Percentiles rank a stretch among this genome's conserved stretches.
phyloP scores from a whole-genome alignment of 2,329 filamentous ascomycete species.

The Alternaria gaisen region DNA sequence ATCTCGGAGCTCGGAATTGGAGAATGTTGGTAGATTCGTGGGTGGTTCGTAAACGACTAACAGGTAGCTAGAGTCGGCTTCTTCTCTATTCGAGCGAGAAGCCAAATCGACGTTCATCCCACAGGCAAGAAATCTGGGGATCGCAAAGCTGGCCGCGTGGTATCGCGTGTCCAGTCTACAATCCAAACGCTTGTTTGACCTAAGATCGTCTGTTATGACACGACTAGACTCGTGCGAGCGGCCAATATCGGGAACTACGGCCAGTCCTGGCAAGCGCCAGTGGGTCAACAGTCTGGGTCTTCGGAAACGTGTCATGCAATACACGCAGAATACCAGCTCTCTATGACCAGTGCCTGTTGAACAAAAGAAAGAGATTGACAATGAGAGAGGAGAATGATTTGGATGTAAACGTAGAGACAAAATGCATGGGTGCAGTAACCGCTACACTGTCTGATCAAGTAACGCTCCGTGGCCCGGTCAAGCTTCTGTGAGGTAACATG shows the following conservation, averaged over 20 bases:
- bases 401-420: not conserved
- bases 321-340: not conserved
- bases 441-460: no score
- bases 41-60: not conserved
- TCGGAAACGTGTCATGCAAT: not conserved
- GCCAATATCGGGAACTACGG: not conserved
- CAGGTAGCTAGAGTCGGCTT: not conserved
- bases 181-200: not conserved
- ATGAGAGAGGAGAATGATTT: not conserved
- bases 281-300: not conserved
- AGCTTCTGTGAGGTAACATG: not conserved
- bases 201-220: not conserved
- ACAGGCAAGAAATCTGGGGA: not conserved
- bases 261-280: not conserved
- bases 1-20: not conserved
- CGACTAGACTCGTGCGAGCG: not conserved
- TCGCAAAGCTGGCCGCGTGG: not conserved
- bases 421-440: not conserved
- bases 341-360: not conserved
- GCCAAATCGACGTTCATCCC: not conserved
- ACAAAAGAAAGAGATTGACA: not conserved
- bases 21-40: not conserved
- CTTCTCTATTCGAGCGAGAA: not conserved
- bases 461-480: not conserved
- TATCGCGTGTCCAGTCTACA: not conserved